These are phyloP conservation scores for Cercospora berteroae DNA, from an alignment of 2,329 filamentous ascomycete species.

Conservation along the genomic window DNA sequence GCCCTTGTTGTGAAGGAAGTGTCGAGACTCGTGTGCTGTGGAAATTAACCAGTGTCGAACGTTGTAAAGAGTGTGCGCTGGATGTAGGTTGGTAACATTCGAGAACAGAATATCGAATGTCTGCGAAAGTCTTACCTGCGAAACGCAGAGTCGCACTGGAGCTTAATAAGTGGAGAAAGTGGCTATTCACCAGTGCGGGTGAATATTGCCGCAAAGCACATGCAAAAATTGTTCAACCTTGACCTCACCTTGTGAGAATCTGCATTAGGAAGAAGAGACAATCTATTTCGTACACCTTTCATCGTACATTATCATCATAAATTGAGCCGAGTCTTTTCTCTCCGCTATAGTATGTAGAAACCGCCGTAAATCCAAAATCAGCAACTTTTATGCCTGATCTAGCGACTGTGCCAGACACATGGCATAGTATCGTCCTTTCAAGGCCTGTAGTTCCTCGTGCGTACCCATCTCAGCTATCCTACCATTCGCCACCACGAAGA, in stretches of 20 bases:
- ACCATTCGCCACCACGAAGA: constrained; percentile 44
- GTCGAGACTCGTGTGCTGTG: not conserved
- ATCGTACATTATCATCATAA: not conserved
- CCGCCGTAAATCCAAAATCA: not conserved
- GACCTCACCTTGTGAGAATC: not conserved
- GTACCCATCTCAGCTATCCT: constrained; percentile 41
- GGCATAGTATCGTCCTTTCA: constrained; percentile 44
- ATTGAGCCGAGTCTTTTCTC: not conserved
- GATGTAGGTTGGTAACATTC: not conserved
- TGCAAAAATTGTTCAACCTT: not conserved
- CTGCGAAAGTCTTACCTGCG: not conserved
- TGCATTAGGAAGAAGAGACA: not conserved
- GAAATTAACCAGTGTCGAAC: not conserved
- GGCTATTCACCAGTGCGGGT: not conserved
- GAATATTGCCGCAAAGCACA: not conserved
- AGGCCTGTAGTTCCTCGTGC: constrained; percentile 42
- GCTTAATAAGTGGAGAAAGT: not conserved
- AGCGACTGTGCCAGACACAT: constrained; percentile 47
- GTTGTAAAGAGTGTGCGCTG: not conserved
- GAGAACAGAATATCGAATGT: not conserved
- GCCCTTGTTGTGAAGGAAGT: not conserved
- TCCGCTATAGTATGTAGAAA: not conserved
- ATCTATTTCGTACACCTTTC: not conserved
- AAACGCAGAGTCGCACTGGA: not conserved
- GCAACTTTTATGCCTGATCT: constrained; percentile 32